Percentiles rank a stretch among this genome's conserved stretches.
Conservation (phyloP, 352 stramenopile genomes). For the Thalassiosira mediterranea region DNA sequence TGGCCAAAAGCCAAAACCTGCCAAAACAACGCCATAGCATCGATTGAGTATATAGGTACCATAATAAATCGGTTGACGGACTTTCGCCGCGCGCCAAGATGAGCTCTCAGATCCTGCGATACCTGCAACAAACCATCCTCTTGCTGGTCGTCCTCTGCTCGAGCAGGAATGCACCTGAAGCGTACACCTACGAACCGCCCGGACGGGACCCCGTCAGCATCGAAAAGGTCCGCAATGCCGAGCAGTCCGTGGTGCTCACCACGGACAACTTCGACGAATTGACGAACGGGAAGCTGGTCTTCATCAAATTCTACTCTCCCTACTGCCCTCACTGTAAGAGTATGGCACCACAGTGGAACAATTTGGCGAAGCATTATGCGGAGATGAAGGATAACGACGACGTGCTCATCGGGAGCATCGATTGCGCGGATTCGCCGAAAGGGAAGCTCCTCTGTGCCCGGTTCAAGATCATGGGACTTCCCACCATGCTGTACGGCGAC, state of each 20-base stretch:
- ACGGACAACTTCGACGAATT: conserved; percentile 56
- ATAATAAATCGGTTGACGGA: too few species aligned
- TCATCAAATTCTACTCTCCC: conserved; percentile 56
- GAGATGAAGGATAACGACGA: conserved; percentile 21
- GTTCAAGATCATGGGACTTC: conserved; percentile 57
- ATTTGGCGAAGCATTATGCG: conserved; percentile 47
- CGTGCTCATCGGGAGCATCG: conserved; percentile 65
- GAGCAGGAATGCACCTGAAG: conserved; percentile 2
- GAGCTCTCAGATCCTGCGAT: too few species aligned
- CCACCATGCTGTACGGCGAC: conserved; percentile 67
- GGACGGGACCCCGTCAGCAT: conserved; percentile 48
- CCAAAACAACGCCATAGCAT: too few species aligned
- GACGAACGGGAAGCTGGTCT: conserved; percentile 43
- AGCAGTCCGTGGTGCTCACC: conserved; percentile 33
- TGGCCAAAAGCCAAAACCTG: too few species aligned
- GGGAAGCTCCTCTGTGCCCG: conserved; percentile 51
- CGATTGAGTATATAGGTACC: too few species aligned
- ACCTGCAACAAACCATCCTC: background rate
- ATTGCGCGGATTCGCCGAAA: conserved; percentile 56
- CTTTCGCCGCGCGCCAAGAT: too few species aligned
- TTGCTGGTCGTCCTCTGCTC: conserved; percentile 7
- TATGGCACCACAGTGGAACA: conserved; percentile 41
- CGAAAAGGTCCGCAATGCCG: conserved; percentile 27
- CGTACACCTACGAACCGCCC: conserved; percentile 43
- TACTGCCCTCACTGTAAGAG: conserved; percentile 53